phyloP scores from a whole-genome alignment of 306 rosid species.

The Gastrolobium bilobum region DNA sequence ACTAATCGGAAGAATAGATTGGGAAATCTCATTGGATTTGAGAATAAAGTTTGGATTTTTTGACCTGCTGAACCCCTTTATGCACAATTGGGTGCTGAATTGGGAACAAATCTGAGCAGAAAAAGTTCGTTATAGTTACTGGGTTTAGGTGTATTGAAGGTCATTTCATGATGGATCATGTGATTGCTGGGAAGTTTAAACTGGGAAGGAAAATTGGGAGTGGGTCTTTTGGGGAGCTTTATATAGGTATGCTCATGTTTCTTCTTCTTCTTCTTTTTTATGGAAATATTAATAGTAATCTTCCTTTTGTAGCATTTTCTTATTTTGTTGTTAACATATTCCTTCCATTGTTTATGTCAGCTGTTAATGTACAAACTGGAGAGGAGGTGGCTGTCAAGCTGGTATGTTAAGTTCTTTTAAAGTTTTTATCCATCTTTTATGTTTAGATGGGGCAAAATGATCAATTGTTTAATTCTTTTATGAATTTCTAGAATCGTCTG shows the following conservation, averaged over 20 bases:
- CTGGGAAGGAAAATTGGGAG: constrained; percentile 99
- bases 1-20: constrained; percentile 35
- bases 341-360: constrained; percentile 57
- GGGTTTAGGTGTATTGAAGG: constrained; percentile 53
- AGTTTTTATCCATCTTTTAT: constrained; percentile 18
- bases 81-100: constrained; percentile 55
- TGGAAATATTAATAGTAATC: background rate
- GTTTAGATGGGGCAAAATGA: constrained; percentile 32
- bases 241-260: constrained; percentile 70
- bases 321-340: constrained; percentile 37
- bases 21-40: constrained; percentile 48
- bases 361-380: constrained; percentile 92
- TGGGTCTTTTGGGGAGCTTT: constrained; percentile 99
- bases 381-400: constrained; percentile 99
- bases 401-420: constrained; percentile 65
- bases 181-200: constrained; percentile 91
- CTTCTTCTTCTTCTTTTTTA: background rate
- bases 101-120: constrained; percentile 59
- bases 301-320: constrained; percentile 15
- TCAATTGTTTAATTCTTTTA: constrained; percentile 29
- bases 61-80: constrained; percentile 45
- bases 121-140: constrained; percentile 46
- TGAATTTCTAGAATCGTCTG: constrained; percentile 4
- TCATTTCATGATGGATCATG: constrained; percentile 84
- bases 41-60: constrained; percentile 47